Evolutionary conservation across 140 eudicot species (phyloP).

Genomic region (Eryngium alpinum): DNA sequence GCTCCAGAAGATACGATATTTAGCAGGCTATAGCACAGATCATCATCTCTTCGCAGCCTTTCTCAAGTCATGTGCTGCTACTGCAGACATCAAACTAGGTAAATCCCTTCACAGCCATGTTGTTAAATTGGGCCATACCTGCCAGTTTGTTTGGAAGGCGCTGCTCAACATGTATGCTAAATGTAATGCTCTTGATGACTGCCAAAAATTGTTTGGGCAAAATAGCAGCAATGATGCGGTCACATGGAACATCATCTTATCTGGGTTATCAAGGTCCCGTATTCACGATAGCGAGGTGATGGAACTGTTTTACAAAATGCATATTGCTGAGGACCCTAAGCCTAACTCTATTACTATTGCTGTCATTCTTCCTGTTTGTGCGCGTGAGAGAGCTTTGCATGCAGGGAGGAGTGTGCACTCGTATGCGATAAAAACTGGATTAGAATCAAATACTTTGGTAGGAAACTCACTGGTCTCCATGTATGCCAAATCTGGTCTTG

Average conservation of each 20-base stretch:
- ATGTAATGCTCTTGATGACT: conserved; percentile 48
- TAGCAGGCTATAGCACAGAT: conserved; percentile 25
- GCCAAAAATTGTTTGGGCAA: conserved; percentile 39
- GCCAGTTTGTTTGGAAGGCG: conserved; percentile 53
- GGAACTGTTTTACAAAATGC: conserved; percentile 41
- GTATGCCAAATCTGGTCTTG: conserved; percentile 69
- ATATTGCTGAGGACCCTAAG: conserved; percentile 20
- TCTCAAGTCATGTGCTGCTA: conserved; percentile 58
- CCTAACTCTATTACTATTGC: conserved; percentile 62
- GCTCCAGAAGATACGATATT: neutral
- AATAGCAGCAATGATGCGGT: conserved; percentile 48
- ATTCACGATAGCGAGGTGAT: conserved; percentile 51
- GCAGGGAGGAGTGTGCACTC: conserved; percentile 64
- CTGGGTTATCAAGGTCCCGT: conserved; percentile 60
- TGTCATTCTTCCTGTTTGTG: conserved; percentile 65
- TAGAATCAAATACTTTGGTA: conserved; percentile 54
- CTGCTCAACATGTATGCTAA: conserved; percentile 89
- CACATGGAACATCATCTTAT: conserved; percentile 65
- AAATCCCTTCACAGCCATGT: conserved; percentile 46
- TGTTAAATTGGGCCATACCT: conserved; percentile 60
- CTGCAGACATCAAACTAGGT: conserved; percentile 42
- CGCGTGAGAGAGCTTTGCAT: conserved; percentile 37
- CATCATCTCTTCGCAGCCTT: conserved; percentile 35
- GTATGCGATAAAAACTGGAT: conserved; percentile 51
- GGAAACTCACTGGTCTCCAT: conserved; percentile 75